Conservation (phyloP, 441 rosid genomes). For the Capsella rubella region DNA sequence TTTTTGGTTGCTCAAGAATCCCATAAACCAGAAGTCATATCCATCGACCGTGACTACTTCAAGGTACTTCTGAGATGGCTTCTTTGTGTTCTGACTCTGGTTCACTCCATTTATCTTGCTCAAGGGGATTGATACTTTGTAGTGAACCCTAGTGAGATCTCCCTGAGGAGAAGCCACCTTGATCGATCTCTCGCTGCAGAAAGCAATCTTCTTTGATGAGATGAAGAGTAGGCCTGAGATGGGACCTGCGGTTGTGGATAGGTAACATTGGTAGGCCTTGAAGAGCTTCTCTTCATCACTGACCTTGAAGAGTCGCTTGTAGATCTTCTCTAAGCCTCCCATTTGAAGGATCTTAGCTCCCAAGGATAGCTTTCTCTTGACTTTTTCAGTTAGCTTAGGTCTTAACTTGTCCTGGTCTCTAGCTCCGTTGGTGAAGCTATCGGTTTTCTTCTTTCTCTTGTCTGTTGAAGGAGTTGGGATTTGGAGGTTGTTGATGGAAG, state of each 20-base stretch:
- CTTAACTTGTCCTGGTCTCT: conserved; percentile 60
- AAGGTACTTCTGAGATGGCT: conserved; percentile 71
- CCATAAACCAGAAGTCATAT: conserved; percentile 94
- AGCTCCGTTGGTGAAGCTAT: conserved; percentile 53
- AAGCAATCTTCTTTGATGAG: conserved; percentile 61
- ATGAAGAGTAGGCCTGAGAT: conserved; percentile 72
- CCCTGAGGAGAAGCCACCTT: conserved; percentile 61
- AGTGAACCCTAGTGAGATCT: conserved; percentile 49
- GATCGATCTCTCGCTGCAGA: conserved; percentile 76
- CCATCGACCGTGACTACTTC: conserved; percentile 67
- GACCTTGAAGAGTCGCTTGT: conserved; percentile 55
- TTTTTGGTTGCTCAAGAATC: conserved; percentile 68
- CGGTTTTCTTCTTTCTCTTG: conserved; percentile 50
- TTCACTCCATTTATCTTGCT: conserved; percentile 56
- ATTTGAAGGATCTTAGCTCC: conserved; percentile 71
- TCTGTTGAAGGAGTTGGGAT: conserved; percentile 24
- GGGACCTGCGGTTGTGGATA: conserved; percentile 78
- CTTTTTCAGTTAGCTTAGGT: conserved; percentile 62
- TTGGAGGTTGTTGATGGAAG: conserved; percentile 44
- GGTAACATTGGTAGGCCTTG: conserved; percentile 64
- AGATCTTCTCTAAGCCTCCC: conserved; percentile 68
- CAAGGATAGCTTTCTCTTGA: conserved; percentile 65
- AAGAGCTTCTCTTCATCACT: conserved; percentile 60
- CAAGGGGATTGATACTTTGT: conserved; percentile 65
- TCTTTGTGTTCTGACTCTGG: conserved; percentile 60